Base-by-base conservation (phyloP, 352 stramenopile genomes). In the Pythium angustatum region DNA sequence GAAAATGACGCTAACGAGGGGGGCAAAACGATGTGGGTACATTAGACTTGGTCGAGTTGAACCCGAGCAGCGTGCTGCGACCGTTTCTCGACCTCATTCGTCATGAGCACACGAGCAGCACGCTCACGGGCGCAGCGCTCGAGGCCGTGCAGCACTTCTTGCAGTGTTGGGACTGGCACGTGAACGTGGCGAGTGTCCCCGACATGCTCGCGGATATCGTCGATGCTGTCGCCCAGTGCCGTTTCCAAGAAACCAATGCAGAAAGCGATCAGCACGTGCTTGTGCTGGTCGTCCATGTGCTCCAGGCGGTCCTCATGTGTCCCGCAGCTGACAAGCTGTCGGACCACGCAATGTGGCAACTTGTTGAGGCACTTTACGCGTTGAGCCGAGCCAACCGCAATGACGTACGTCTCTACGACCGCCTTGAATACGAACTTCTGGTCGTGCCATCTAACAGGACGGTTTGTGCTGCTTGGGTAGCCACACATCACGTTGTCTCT, bases 71-170 rank as follows among this genome's bases (percentile, higher is more conserved):
- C 45, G 73, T 91, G 28, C 64, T 99, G 17, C 83, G 87, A 62
- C 97, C 97, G 12, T 99, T 99, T 68, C 87, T 98, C 38, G 87
- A 97, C 64, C 89, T 98, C 31, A 87, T 99, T 31, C 83, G 90
- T 41, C 94, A 96, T 40, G 80, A 94, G 21, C 83, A 98, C 40
- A 95, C 96, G 44, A 97, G 84, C 47, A 98, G 95, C 26, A 87
- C 75, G 14, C 87, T 99, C 24, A 99, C 96, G 1, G 88, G 87
- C 5, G 90, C 91, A 8, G 93, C 96, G 15, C 80, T 99, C 24
- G 88, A 95, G 43, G 91, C 94, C 1, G 79, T 99, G 55, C 92
- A 98, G 80, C 98, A 98, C 64, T 98, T 99, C 52, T 74, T 99
- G 30, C 81, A 97, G 15, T 95, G 61, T 43, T 93, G 83, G 82